Conservation (phyloP, 805 yeast genomes). For the Candida schatavii region DNA sequence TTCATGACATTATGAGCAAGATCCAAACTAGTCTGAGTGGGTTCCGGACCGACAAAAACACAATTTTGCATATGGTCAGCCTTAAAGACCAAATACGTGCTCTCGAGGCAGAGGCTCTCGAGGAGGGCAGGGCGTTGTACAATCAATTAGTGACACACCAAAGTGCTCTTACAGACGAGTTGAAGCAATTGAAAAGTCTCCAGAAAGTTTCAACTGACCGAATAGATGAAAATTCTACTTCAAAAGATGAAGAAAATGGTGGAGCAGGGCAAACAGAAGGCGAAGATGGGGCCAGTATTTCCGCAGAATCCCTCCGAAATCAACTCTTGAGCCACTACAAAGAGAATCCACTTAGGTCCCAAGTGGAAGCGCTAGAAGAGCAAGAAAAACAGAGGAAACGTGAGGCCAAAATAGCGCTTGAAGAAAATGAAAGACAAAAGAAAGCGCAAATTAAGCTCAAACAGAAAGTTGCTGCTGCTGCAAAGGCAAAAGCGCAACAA, state of each 20-base stretch:
- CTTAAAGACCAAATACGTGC: conserved; percentile 10
- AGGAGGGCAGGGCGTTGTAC: conserved; percentile 25
- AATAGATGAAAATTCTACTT: neutral
- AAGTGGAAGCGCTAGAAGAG: conserved; percentile 35
- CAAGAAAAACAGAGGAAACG: conserved; percentile 15
- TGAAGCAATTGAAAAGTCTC: conserved; percentile 19
- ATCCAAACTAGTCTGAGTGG: conserved; percentile 8
- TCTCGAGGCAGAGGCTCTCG: conserved; percentile 20
- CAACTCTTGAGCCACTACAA: conserved; percentile 34
- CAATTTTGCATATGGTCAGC: neutral
- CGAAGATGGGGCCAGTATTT: neutral
- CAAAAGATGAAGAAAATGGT: conserved; percentile 5
- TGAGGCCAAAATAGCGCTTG: neutral
- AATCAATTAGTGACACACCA: conserved; percentile 32
- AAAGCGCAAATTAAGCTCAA: neutral
- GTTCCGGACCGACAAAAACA: neutral
- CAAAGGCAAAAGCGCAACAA: no score
- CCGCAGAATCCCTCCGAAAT: conserved; percentile 20
- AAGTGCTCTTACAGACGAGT: conserved; percentile 20
- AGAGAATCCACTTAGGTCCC: conserved; percentile 34
- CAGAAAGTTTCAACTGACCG: conserved; percentile 6
- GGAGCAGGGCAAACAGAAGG: conserved; percentile 4
- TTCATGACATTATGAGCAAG: conserved; percentile 16
- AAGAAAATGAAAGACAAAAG: conserved; percentile 2
- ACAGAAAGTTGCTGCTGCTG: no score